Percentiles rank a stretch among this genome's conserved stretches.
phyloP scores from a whole-genome alignment of 495 filamentous ascomycete species.

The Niebla homalea region DNA sequence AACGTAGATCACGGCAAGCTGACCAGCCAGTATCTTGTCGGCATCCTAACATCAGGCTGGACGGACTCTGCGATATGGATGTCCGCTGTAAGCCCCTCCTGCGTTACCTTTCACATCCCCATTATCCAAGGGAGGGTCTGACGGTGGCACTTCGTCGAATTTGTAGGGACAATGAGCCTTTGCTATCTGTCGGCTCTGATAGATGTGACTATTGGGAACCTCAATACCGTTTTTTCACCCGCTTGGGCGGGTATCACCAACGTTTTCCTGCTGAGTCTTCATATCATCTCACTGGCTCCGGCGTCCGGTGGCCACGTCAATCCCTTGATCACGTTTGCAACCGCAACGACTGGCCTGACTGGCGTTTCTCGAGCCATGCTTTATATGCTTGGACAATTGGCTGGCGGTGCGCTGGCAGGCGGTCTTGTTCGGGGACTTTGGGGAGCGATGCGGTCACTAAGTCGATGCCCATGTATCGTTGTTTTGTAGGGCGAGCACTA shows the following conservation, averaged over 20 bases:
- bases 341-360: slow-evolving; percentile 36
- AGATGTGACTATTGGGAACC: slow-evolving; percentile 11
- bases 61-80: too few species aligned
- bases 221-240: slow-evolving; percentile 16
- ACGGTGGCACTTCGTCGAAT: slow-evolving; percentile 4
- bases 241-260: slow-evolving; percentile 32
- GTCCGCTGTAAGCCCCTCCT: too few species aligned
- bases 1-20: too few species aligned
- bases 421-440: slow-evolving; percentile 25
- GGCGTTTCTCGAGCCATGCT: slow-evolving; percentile 32
- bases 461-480: not conserved
- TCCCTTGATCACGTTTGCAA: slow-evolving; percentile 38
- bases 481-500: not conserved
- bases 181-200: slow-evolving; percentile 8
- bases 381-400: slow-evolving; percentile 31
- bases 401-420: slow-evolving; percentile 34
- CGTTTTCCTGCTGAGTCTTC: slow-evolving; percentile 30
- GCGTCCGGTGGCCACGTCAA: slow-evolving; percentile 40
- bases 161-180: slow-evolving; percentile 1
- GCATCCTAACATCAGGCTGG: too few species aligned
- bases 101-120: too few species aligned
- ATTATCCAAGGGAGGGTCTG: too few species aligned
- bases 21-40: too few species aligned
- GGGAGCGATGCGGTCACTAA: slow-evolving; percentile 15
- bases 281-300: slow-evolving; percentile 38